Conservation (phyloP, 1,139 yeast species). For the Candida sp. region DNA sequence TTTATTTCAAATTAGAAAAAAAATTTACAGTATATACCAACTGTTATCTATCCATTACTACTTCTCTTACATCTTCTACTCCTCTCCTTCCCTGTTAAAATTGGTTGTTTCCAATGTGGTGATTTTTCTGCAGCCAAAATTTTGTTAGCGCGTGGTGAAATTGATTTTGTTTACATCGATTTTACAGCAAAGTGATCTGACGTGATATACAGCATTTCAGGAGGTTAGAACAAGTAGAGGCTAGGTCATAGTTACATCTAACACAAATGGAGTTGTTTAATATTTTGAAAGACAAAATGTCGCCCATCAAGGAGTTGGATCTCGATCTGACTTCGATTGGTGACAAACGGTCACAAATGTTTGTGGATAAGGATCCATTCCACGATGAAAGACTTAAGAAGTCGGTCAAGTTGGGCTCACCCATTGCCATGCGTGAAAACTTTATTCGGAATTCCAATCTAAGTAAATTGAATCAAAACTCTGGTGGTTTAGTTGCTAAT, state of each 20-base stretch:
- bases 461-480: slow-evolving; percentile 6
- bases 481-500: slow-evolving; percentile 4
- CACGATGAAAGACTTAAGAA: slow-evolving; percentile 13
- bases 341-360: slow-evolving; percentile 10
- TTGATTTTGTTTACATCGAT: not conserved
- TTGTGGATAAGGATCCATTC: slow-evolving; percentile 29
- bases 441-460: slow-evolving; percentile 1
- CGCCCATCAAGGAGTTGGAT: slow-evolving; percentile 11
- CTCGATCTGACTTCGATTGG: slow-evolving; percentile 8
- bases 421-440: not conserved
- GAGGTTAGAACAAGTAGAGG: not conserved
- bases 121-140: too few species aligned
- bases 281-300: slow-evolving; percentile 14
- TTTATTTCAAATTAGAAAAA: too few species aligned
- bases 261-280: slow-evolving; percentile 8
- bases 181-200: not conserved
- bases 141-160: not conserved
- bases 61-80: too few species aligned
- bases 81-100: too few species aligned
- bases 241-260: not conserved
- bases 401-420: not conserved
- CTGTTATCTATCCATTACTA: too few species aligned
- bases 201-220: not conserved
- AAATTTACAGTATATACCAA: too few species aligned
- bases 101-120: too few species aligned